Conservation (phyloP, 2,329 filamentous ascomycete species). For the Xylaria arbuscula region DNA sequence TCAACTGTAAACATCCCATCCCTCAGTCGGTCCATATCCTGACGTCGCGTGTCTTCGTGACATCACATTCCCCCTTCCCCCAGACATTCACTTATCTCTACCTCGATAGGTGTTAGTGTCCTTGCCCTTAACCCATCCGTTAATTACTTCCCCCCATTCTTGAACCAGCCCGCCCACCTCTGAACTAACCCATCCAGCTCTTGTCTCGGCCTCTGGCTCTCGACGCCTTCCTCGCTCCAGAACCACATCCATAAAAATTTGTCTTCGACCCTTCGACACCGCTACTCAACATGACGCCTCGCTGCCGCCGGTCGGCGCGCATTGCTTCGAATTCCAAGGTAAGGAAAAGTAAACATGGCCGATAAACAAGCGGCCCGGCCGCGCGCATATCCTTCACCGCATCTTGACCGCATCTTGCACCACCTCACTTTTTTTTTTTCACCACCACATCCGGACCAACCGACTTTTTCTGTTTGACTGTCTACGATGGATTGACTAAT, state of each 20-base stretch:
- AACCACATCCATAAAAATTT: not conserved
- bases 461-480: not conserved
- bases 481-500: slow-evolving; percentile 4
- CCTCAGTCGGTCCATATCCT: slow-evolving; percentile 15
- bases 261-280: slow-evolving; percentile 23
- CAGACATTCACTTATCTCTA: slow-evolving; percentile 14
- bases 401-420: not conserved
- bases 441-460: not conserved
- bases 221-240: not conserved
- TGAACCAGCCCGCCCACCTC: not conserved
- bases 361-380: slow-evolving; percentile 32
- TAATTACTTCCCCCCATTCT: not conserved
- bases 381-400: not conserved
- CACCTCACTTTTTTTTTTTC: not conserved
- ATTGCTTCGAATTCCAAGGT: slow-evolving; percentile 56
- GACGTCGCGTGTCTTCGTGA: slow-evolving; percentile 32
- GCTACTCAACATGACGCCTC: slow-evolving; percentile 48
- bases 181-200: not conserved
- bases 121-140: not conserved
- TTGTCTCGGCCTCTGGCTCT: not conserved
- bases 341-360: slow-evolving; percentile 41
- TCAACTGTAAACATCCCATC: not conserved
- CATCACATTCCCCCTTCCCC: slow-evolving; percentile 40
- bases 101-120: not conserved
- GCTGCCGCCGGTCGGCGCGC: slow-evolving; percentile 57